Base-by-base conservation (phyloP, 805 yeast genomes). In the Pichia paraexigua region DNA sequence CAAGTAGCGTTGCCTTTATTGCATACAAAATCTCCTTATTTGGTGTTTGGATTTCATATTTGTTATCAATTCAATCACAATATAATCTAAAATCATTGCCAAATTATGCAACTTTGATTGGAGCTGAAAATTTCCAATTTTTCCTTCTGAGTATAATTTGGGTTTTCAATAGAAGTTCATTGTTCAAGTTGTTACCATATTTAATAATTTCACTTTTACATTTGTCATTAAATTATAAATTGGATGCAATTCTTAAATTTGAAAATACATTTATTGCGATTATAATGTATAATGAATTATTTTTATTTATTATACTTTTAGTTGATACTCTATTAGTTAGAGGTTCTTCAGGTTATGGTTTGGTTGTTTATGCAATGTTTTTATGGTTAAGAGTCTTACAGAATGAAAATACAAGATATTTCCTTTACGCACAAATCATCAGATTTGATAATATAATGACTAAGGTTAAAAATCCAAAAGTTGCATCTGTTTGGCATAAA, bases 41-140 rank as follows among this genome's bases (percentile, higher is more conserved):
- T 8, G 91, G 91, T 17, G 76, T 81, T 0, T 61, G 78, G 39
- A 48, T 69, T 13, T 73, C 90, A 5, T 75, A 80, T 58, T 54
- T 74, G 1, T 69, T 82, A 43, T 75, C 87, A 1, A 70, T 80
- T 48, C 60, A 75, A 32, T 83, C 83, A 45, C 80, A 79, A 56
- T 83, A 82, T 69, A 82, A 82, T 24, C 70, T 79, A 20, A 69
- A 72, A 28, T 59, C 71, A 6, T 72, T 76, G 48, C 95, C 95
- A 8, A 74, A 82, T 6, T 74, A 80, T 62, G 76, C 77, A 51
- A 79, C 82, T 5, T 70, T 90, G 63, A 62, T 87, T 50, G 82
- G 90, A 11, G 79, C 88, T 24, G 88, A 80, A 58, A 86, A 87
- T 63, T 85, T 85, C 72, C 96, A 88, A 66, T 79, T 78, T 61